These are phyloP conservation scores for Anthracocystis walkeri DNA, from an alignment of 1,284 basidiomycete species.

Conservation along the genomic window DNA sequence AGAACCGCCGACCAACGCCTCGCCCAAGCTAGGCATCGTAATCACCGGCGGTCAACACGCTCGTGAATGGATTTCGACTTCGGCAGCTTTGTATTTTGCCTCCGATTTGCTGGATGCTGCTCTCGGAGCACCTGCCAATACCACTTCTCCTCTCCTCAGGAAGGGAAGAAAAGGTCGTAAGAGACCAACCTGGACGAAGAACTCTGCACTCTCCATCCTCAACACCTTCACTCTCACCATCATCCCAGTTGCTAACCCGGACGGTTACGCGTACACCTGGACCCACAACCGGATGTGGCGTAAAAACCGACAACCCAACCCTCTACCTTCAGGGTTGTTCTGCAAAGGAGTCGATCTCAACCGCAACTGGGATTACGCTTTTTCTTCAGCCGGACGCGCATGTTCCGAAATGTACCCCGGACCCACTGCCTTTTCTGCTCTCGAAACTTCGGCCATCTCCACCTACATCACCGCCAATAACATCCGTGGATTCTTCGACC, in stretches of 20 bases:
- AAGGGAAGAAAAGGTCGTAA: slow-evolving; percentile 17
- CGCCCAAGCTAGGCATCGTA: slow-evolving; percentile 29
- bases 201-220: slow-evolving; percentile 71
- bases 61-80: slow-evolving; percentile 79
- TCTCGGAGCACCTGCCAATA: slow-evolving; percentile 10
- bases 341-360: slow-evolving; percentile 81
- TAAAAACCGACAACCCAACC: slow-evolving; percentile 77
- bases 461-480: slow-evolving; percentile 75
- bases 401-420: slow-evolving; percentile 55
- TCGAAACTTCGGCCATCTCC: slow-evolving; percentile 81
- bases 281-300: slow-evolving; percentile 81
- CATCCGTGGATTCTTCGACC: slow-evolving; percentile 78
- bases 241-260: slow-evolving; percentile 83
- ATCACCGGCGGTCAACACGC: slow-evolving; percentile 45
- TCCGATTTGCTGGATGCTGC: slow-evolving; percentile 29
- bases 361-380: slow-evolving; percentile 75
- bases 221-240: slow-evolving; percentile 79
- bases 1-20: neutral
- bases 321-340: slow-evolving; percentile 63
- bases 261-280: slow-evolving; percentile 80
- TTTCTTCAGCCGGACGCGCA: slow-evolving; percentile 71
- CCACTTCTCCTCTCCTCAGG: slow-evolving; percentile 2
- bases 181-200: slow-evolving; percentile 17
- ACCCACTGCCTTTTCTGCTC: slow-evolving; percentile 74
- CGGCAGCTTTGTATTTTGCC: slow-evolving; percentile 78